Percentiles rank a stretch among this genome's conserved stretches.
phyloP scores from a whole-genome alignment of 176 grass and related monocot genomes.

The Echinochloa phyllopogon region DNA sequence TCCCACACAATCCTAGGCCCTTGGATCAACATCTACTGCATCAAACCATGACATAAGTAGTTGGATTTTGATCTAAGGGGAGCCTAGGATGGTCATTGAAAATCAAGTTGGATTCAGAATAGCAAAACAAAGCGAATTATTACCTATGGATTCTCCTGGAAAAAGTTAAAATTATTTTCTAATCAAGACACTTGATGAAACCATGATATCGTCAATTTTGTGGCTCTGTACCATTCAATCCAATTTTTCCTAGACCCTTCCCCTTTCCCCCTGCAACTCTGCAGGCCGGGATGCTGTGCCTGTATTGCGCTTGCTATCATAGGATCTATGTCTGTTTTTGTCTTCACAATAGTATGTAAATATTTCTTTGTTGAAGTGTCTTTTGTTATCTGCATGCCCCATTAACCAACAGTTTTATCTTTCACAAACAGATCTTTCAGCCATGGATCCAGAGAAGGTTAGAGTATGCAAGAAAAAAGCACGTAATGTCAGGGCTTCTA shows the following conservation, averaged over 20 bases:
- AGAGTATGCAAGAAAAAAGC: constrained; percentile 78
- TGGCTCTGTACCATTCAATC: not conserved
- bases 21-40: not conserved
- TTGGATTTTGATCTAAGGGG: not conserved
- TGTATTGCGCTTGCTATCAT: not conserved
- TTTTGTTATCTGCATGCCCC: not conserved
- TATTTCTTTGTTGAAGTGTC: constrained; percentile 27
- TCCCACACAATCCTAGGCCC: not conserved
- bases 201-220: not conserved
- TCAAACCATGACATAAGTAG: not conserved
- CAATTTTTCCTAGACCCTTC: not conserved
- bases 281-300: not conserved
- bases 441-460: constrained; percentile 93
- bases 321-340: not conserved
- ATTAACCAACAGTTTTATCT: constrained; percentile 39
- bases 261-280: not conserved
- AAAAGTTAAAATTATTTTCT: not conserved
- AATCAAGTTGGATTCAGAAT: not conserved
- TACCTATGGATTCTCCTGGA: not conserved
- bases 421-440: constrained; percentile 71
- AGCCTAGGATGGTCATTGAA: not conserved
- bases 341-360: not conserved
- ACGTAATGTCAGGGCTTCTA: constrained; percentile 86
- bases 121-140: not conserved
- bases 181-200: constrained; percentile 18